phyloP scores from a whole-genome alignment of 2,329 filamentous ascomycete genomes.

The Fusarium sp. region DNA sequence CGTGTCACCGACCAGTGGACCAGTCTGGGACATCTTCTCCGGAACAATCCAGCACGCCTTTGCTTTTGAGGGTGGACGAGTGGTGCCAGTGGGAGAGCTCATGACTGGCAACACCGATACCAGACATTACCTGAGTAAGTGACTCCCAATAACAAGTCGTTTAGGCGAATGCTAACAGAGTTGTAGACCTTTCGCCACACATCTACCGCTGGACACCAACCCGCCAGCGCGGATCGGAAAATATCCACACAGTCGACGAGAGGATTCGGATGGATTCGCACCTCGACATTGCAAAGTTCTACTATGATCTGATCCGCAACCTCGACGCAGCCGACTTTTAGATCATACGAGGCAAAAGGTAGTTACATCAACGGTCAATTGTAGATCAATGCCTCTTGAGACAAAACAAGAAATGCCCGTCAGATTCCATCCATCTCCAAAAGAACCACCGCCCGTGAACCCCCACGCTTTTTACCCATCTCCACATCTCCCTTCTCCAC shows the following conservation, averaged over 20 bases:
- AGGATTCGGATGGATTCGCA: slow-evolving; percentile 57
- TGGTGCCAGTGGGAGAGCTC: slow-evolving; percentile 67
- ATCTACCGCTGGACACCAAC: slow-evolving; percentile 63
- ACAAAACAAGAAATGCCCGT: background rate
- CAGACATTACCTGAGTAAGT: slow-evolving; percentile 58
- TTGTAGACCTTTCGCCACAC: slow-evolving; percentile 51
- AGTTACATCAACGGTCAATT: background rate
- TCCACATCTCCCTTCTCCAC: slow-evolving; percentile 24
- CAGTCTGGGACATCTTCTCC: slow-evolving; percentile 64
- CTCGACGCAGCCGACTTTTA: slow-evolving; percentile 58
- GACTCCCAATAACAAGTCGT: background rate
- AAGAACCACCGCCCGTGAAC: slow-evolving; percentile 3
- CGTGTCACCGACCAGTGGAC: slow-evolving; percentile 67
- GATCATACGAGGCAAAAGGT: background rate
- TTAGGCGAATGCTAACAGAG: slow-evolving; percentile 1
- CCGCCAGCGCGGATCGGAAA: slow-evolving; percentile 40
- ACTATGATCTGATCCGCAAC: slow-evolving; percentile 62
- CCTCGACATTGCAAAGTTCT: slow-evolving; percentile 61
- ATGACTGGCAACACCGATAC: slow-evolving; percentile 64
- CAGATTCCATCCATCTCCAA: too few species aligned
- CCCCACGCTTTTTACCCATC: background rate
- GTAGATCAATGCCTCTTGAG: slow-evolving; percentile 4
- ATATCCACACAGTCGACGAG: slow-evolving; percentile 63
- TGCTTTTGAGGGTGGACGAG: slow-evolving; percentile 63
- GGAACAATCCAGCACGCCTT: slow-evolving; percentile 64